These are phyloP conservation scores for Monosporascus sp. DNA, from an alignment of 2,329 filamentous ascomycete genomes.

Conservation along the genomic window DNA sequence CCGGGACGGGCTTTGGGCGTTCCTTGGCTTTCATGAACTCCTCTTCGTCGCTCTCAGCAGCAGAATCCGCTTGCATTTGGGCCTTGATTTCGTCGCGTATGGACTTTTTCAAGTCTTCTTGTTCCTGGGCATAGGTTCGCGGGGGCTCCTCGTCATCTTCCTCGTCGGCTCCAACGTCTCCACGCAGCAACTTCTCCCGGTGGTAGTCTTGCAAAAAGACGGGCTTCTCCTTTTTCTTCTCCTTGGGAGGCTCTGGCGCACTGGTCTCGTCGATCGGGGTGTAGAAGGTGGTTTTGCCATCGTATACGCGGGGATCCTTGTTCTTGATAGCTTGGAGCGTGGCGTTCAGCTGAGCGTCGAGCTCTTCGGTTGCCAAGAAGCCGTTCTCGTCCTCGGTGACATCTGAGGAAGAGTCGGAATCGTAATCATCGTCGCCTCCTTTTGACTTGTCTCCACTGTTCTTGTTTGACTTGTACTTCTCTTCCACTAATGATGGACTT, in stretches of 20 bases:
- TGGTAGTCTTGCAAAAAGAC: conserved; percentile 89
- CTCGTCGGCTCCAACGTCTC: conserved; percentile 57
- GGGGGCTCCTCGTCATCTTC: conserved; percentile 46
- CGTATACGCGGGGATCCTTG: conserved; percentile 90
- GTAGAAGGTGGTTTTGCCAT: conserved; percentile 76
- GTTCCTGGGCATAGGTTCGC: conserved; percentile 81
- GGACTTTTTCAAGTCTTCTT: conserved; percentile 72
- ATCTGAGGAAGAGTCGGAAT: conserved; percentile 63
- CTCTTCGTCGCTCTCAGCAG: conserved; percentile 47
- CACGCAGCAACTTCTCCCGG: conserved; percentile 77
- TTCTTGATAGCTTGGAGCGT: conserved; percentile 82
- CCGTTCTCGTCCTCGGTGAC: conserved; percentile 89
- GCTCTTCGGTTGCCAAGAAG: conserved; percentile 75
- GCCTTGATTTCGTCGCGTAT: conserved; percentile 79
- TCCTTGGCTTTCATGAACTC: conserved; percentile 71
- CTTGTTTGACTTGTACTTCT: conserved; percentile 63
- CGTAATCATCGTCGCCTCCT: conserved; percentile 45
- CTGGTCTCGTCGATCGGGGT: conserved; percentile 49
- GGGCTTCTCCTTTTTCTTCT: conserved; percentile 68
- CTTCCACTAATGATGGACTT: conserved; percentile 61
- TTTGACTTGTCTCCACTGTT: conserved; percentile 35
- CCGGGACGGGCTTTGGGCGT: conserved; percentile 9
- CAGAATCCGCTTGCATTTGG: conserved; percentile 44
- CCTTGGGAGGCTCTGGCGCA: conserved; percentile 26
- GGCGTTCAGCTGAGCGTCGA: conserved; percentile 82